Conservation (phyloP, 78 protist genomes). For the Dictyostelium brefeldianum region DNA sequence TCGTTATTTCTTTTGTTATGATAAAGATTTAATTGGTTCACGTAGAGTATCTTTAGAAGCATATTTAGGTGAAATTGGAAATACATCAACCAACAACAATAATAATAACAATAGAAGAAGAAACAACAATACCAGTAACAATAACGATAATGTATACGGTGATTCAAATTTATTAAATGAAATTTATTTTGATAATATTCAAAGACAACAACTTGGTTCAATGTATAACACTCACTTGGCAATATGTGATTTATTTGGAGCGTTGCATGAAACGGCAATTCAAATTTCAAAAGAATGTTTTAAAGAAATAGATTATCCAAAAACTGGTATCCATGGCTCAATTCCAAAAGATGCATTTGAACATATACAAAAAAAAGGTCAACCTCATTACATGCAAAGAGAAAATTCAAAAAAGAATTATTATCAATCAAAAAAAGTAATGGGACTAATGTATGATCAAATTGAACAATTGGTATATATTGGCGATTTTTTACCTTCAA, state of each 20-base stretch:
- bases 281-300: constrained; percentile 49
- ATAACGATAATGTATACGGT: too few species aligned
- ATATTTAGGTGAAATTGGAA: not conserved
- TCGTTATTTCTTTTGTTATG: constrained; percentile 56
- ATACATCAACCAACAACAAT: not conserved
- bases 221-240: constrained; percentile 72
- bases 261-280: not conserved
- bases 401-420: not conserved
- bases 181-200: constrained; percentile 7
- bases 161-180: not conserved
- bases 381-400: constrained; percentile 20
- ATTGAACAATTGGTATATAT: not conserved
- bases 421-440: not conserved
- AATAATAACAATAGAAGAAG: not conserved
- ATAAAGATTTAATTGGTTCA: not conserved
- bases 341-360: not conserved
- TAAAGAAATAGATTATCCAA: constrained; percentile 69
- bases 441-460: constrained; percentile 32
- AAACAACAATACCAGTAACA: too few species aligned
- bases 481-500: not conserved
- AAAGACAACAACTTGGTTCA: constrained; percentile 32
- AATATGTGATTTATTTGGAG: not conserved
- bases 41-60: not conserved
- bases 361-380: not conserved
- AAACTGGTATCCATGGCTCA: constrained; percentile 72